Percentiles rank a stretch among this genome's conserved stretches.
phyloP scores from a whole-genome alignment of 1,139 yeast genomes.

The Yamadazyma friedrichii region DNA sequence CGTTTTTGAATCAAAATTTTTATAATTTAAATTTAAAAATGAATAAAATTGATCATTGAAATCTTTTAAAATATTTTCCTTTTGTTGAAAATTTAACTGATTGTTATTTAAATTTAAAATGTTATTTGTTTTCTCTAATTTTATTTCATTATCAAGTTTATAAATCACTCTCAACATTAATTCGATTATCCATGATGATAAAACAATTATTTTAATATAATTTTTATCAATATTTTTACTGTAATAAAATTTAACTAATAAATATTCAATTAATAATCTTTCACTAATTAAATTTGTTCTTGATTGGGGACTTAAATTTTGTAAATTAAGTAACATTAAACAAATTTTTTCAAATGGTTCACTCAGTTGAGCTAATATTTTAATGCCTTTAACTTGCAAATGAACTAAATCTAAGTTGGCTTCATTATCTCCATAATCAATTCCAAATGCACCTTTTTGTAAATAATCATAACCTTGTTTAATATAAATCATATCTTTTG shows the following conservation, averaged over 20 bases:
- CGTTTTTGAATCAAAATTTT: conserved; percentile 58
- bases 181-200: conserved; percentile 87
- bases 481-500: conserved; percentile 54
- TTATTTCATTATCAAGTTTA: conserved; percentile 20
- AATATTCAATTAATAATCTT: conserved; percentile 50
- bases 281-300: conserved; percentile 20
- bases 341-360: conserved; percentile 75
- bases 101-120: background rate
- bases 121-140: conserved; percentile 6
- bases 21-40: conserved; percentile 52
- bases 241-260: conserved; percentile 49
- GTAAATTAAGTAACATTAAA: conserved; percentile 53
- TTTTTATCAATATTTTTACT: conserved; percentile 33
- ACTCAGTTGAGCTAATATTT: conserved; percentile 58
- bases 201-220: conserved; percentile 54
- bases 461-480: conserved; percentile 64
- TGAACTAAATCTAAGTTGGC: conserved; percentile 19
- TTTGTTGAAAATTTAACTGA: conserved; percentile 1
- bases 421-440: conserved; percentile 19
- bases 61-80: conserved; percentile 14
- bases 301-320: conserved; percentile 8
- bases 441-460: conserved; percentile 43
- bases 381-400: conserved; percentile 55
- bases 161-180: conserved; percentile 34
- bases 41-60: conserved; percentile 38